These are phyloP conservation scores for Epipyxis sp. DNA, from an alignment of 108 stramenopile genomes.

Conservation along the genomic window DNA sequence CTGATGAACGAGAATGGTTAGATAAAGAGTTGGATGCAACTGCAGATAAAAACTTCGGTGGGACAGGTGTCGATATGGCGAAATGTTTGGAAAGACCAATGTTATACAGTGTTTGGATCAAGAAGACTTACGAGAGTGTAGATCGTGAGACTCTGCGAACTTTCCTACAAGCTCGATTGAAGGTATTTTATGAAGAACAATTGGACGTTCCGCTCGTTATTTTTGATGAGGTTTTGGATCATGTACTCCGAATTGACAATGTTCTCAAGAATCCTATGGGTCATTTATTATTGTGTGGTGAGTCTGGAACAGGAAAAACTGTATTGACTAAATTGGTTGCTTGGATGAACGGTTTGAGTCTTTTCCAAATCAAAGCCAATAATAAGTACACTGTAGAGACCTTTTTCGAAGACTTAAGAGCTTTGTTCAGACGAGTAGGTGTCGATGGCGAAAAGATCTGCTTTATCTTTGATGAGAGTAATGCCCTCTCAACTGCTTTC, in stretches of 20 bases:
- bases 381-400: slow-evolving; percentile 84
- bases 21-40: slow-evolving; percentile 55
- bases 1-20: slow-evolving; percentile 85
- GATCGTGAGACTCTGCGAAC: slow-evolving; percentile 70
- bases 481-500: slow-evolving; percentile 83
- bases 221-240: slow-evolving; percentile 84
- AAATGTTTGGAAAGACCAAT: slow-evolving; percentile 76
- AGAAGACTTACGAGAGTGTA: slow-evolving; percentile 64
- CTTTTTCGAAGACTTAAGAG: slow-evolving; percentile 91
- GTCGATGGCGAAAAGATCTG: slow-evolving; percentile 92
- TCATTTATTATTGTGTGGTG: slow-evolving; percentile 80
- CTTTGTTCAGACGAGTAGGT: slow-evolving; percentile 86
- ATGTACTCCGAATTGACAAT: slow-evolving; percentile 61
- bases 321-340: slow-evolving; percentile 75
- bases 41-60: slow-evolving; percentile 43
- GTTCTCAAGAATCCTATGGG: slow-evolving; percentile 62
- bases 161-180: slow-evolving; percentile 78
- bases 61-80: slow-evolving; percentile 65
- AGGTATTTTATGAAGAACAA: slow-evolving; percentile 96
- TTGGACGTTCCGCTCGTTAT: slow-evolving; percentile 92
- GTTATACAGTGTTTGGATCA: slow-evolving; percentile 88
- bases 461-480: slow-evolving; percentile 97
- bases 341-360: slow-evolving; percentile 96
- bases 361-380: slow-evolving; percentile 89
- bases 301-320: slow-evolving; percentile 90